Base-by-base conservation (phyloP, 1,284 basidiomycete species). In the Tausonia pullulans region DNA sequence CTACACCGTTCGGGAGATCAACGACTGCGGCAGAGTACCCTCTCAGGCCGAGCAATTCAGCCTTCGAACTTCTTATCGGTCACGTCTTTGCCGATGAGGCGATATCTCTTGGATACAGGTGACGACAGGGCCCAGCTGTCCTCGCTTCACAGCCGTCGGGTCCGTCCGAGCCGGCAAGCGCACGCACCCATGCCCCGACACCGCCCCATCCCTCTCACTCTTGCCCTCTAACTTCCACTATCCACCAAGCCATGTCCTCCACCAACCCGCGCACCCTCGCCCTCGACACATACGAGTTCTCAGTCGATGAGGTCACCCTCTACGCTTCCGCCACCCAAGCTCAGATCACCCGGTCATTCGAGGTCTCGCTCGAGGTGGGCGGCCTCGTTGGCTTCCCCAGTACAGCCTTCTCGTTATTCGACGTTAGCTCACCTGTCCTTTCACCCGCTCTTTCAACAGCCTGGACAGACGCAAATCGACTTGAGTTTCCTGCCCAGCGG, bases 381-480 rank as follows among this genome's bases (percentile, higher is more conserved):
- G 39, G 61, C 2, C 45, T 46, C 55, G 46, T 6, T 44, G 5
- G 6, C 8, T 46, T 16, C 7, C 16, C 51, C n/a, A 27, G 27
- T 27, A 27, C 27, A 27, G 27, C 27, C 27, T 27, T 27, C 27
- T 27, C 27, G 27, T 27, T 27, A 27, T 27, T 27, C 27, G 2
- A 14, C 11, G 7, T 55, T 51, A 11, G 58, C 61, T 40, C 44
- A 5, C 46, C 41, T 40, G 14, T 44, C 48, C 48, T 49, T 44
- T 57, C 43, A 7, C 13, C 40, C 10, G 16, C 57, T 10, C 58
- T 5, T 43, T n/a, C 48, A 57, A n/a, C 39, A 71, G 68, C 49
- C 52, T 57, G 71, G 70, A 13, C 71, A 71, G 62, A 71, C 71
- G 50, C 68, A 71, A 7, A 68, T 72, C 41, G 62, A 66, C 16